phyloP scores from a whole-genome alignment of 2,329 filamentous ascomycete genomes.

The Colletotrichum chlorophyti region DNA sequence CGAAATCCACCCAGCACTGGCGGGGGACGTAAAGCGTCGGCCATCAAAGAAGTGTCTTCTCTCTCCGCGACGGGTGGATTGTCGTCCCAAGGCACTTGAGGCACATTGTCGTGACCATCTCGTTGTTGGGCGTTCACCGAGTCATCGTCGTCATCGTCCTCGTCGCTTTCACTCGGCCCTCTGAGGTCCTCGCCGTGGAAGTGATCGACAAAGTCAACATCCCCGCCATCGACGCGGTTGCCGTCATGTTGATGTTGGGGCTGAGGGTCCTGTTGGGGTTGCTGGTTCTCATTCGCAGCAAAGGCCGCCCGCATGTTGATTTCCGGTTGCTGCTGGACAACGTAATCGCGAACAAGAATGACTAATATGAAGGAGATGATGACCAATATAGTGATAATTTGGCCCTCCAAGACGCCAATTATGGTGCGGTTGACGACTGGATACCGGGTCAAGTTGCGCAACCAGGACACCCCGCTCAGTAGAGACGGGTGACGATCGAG shows the following conservation, averaged over 20 bases:
- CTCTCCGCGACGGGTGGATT: no score
- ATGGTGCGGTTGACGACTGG: conserved; percentile 78
- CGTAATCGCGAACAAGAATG: conserved; percentile 95
- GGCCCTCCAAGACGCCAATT: conserved; percentile 87
- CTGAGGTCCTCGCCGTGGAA: neutral
- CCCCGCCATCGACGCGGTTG: conserved; percentile 25
- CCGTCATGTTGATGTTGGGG: conserved; percentile 1
- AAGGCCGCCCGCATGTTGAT: conserved; percentile 80
- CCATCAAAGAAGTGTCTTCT: no score
- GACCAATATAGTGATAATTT: conserved; percentile 89
- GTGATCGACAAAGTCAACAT: neutral
- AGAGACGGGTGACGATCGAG: conserved; percentile 47
- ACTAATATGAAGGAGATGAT: conserved; percentile 96
- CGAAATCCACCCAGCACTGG: neutral
- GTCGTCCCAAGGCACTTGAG: conserved; percentile 9
- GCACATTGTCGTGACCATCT: conserved; percentile 2
- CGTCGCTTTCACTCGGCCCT: conserved; percentile 11
- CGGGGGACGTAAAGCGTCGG: no score
- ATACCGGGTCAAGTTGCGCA: conserved; percentile 71
- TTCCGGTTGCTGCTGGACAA: conserved; percentile 95
- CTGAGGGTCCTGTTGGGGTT: conserved; percentile 5
- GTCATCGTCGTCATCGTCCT: conserved; percentile 7
- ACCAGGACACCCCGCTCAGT: conserved; percentile 62
- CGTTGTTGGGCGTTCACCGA: neutral
- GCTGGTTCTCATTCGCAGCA: conserved; percentile 27